Evolutionary conservation across 768 basidiomycete species (phyloP).

Genomic region (Bullera alba): DNA sequence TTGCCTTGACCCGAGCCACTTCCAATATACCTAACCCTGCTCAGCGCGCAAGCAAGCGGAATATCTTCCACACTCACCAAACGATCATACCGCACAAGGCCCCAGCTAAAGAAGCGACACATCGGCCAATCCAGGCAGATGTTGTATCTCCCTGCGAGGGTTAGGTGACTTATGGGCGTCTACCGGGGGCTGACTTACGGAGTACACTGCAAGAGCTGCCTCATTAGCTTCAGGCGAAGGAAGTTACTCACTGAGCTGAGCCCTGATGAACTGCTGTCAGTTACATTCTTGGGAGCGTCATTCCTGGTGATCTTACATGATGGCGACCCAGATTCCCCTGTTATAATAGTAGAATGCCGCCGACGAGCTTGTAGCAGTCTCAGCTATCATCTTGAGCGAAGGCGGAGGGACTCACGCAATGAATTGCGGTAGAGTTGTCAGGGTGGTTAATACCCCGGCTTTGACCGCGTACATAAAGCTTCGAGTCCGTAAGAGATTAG

Average conservation of each 20-base stretch:
- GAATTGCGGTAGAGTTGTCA: slow-evolving; percentile 35
- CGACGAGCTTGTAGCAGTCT: slow-evolving; percentile 15
- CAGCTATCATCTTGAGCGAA: background rate
- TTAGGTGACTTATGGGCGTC: background rate
- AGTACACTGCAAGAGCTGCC: slow-evolving; percentile 32
- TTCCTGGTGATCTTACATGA: slow-evolving; percentile 34
- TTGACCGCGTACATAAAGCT: slow-evolving; percentile 42
- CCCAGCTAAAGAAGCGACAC: slow-evolving; percentile 41
- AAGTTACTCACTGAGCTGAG: slow-evolving; percentile 26
- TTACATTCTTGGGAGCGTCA: too few species aligned
- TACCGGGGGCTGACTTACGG: slow-evolving; percentile 15
- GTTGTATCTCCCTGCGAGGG: slow-evolving; percentile 33
- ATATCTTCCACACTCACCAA: slow-evolving; percentile 36
- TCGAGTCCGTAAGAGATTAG: slow-evolving; percentile 23
- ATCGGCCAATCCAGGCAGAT: slow-evolving; percentile 30
- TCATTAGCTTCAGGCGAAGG: slow-evolving; percentile 1
- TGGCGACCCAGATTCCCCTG: slow-evolving; percentile 34
- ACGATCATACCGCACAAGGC: slow-evolving; percentile 34
- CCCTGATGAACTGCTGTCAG: slow-evolving; percentile 10
- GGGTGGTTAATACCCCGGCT: slow-evolving; percentile 30
- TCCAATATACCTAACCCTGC: slow-evolving; percentile 27
- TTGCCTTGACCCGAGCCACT: slow-evolving; percentile 26
- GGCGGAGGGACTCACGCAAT: slow-evolving; percentile 29
- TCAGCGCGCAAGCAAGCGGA: background rate
- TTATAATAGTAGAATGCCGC: slow-evolving; percentile 39